phyloP scores from a whole-genome alignment of 1,284 basidiomycete genomes.

The Phylloporus sp. region DNA sequence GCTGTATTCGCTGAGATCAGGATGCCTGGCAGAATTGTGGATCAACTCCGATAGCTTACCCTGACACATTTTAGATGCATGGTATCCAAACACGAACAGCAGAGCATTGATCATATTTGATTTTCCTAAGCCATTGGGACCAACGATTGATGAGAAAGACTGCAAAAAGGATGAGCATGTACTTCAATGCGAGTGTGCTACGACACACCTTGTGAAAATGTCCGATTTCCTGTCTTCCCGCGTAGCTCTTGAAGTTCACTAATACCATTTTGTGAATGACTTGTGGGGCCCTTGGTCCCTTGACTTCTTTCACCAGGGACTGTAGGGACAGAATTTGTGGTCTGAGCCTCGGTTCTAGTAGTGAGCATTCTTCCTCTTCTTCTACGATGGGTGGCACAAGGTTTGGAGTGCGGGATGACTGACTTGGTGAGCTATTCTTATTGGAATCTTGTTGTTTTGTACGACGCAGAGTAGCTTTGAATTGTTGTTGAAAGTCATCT shows the following conservation, averaged over 20 bases:
- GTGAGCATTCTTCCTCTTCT: slow-evolving; percentile 42
- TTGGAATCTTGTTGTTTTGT: no score
- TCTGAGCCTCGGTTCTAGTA: slow-evolving; percentile 46
- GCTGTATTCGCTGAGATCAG: slow-evolving; percentile 86
- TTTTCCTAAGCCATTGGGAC: slow-evolving; percentile 96
- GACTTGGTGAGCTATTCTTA: no score
- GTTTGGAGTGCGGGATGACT: no score
- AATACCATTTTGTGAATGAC: slow-evolving; percentile 97
- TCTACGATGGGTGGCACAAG: slow-evolving; percentile 10
- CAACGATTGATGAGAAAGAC: no score
- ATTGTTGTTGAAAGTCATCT: no score
- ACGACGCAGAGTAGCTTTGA: no score
- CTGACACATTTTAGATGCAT: slow-evolving; percentile 97
- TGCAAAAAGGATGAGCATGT: no score
- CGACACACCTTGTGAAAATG: slow-evolving; percentile 94
- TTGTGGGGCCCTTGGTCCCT: slow-evolving; percentile 78
- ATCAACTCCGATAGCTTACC: slow-evolving; percentile 98
- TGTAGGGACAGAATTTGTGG: slow-evolving; percentile 46
- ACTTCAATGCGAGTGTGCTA: no score
- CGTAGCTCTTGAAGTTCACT: slow-evolving; percentile 98
- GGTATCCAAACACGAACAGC: slow-evolving; percentile 97
- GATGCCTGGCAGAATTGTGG: slow-evolving; percentile 82
- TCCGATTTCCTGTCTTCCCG: slow-evolving; percentile 95
- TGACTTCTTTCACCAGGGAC: slow-evolving; percentile 49
- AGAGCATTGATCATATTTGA: slow-evolving; percentile 99